Percentiles rank a stretch among this genome's conserved stretches.
phyloP scores from a whole-genome alignment of 2,329 filamentous ascomycete genomes.

The Fusarium equiseti region DNA sequence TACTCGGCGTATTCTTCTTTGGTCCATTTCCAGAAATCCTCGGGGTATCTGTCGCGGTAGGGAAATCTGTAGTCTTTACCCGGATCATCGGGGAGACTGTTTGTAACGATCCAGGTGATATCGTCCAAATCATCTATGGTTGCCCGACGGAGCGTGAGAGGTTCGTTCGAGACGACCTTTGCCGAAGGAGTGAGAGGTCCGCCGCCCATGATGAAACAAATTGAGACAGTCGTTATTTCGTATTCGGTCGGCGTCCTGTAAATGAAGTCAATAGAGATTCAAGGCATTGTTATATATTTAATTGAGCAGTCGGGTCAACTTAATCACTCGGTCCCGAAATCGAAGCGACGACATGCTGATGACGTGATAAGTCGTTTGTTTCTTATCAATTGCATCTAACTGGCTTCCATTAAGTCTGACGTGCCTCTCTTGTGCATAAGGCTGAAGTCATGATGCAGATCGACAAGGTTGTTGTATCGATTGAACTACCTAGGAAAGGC shows the following conservation, averaged over 20 bases:
- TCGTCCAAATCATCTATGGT: background rate
- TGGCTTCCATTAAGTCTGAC: rapidly evolving
- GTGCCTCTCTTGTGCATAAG: slow-evolving; percentile 1
- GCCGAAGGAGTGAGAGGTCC: background rate
- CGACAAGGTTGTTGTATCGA: background rate
- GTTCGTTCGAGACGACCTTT: background rate
- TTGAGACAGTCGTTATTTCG: rapidly evolving
- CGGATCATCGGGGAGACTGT: background rate
- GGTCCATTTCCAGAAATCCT: slow-evolving; percentile 22
- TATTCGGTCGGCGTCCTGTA: background rate
- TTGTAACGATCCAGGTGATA: background rate
- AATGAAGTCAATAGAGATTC: rapidly evolving
- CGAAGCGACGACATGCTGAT: background rate
- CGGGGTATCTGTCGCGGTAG: background rate
- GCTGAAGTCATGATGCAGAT: background rate
- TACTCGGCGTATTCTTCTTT: slow-evolving; percentile 18
- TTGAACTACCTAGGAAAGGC: too few relatives aligned
- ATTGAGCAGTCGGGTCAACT: background rate
- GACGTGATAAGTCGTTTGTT: background rate
- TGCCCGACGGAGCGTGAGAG: background rate
- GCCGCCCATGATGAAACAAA: background rate
- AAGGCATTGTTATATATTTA: background rate
- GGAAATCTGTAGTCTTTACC: background rate
- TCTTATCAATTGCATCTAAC: background rate
- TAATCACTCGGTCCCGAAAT: background rate